These are phyloP conservation scores for Lasiodiplodia sp. DNA, from an alignment of 2,329 filamentous ascomycete species.

Conservation along the genomic window DNA sequence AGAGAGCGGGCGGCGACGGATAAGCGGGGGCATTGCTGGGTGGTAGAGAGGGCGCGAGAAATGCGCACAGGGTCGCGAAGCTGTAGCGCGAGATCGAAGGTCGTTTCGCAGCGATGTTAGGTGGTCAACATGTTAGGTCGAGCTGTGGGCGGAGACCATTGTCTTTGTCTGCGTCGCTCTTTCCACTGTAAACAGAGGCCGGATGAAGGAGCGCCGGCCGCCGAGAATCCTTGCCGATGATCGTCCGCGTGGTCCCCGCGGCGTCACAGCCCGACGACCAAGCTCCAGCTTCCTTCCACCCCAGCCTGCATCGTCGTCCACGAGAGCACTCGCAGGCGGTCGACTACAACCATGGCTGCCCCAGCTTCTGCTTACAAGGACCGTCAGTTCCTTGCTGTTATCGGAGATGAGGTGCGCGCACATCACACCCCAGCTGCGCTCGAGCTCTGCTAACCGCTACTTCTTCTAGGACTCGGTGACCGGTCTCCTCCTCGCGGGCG, in stretches of 20 bases:
- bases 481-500: conserved; percentile 90
- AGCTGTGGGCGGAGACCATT: conserved; percentile 20
- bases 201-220: conserved; percentile 8
- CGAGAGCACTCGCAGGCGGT: conserved; percentile 7
- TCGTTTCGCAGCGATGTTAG: not conserved
- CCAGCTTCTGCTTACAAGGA: conserved; percentile 71
- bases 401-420: conserved; percentile 84
- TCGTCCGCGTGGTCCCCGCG: conserved; percentile 13
- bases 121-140: not conserved
- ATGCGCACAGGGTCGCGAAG: not conserved
- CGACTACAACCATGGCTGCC: conserved; percentile 60
- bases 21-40: conserved; percentile 73
- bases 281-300: conserved; percentile 25
- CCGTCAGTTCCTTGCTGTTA: conserved; percentile 94
- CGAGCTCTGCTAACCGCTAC: conserved; percentile 17
- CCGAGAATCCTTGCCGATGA: not conserved
- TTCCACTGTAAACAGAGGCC: conserved; percentile 6
- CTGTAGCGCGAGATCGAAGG: not conserved
- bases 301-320: conserved; percentile 20
- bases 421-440: conserved; percentile 35
- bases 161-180: conserved; percentile 1
- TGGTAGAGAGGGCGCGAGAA: not conserved
- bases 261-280: conserved; percentile 27
- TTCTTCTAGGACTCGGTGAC: conserved; percentile 85
- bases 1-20: conserved; percentile 78